Percentiles rank a stretch among this genome's conserved stretches.
These are phyloP conservation scores for Globisporangium abappressorium DNA, from an alignment of 352 stramenopile species.

Conservation along the genomic window DNA sequence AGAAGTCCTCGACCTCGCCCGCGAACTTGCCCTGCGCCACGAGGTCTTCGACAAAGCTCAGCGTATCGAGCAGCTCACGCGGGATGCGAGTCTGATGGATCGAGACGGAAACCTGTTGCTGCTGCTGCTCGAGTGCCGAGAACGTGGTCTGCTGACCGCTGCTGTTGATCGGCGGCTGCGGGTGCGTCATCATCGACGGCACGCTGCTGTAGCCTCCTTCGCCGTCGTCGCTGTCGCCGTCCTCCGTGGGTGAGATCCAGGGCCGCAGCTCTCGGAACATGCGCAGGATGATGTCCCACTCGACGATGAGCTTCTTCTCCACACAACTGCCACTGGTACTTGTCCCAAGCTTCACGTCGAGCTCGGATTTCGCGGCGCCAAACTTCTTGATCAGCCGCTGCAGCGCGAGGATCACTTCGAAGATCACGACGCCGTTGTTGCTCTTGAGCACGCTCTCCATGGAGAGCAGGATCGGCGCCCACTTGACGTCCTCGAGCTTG, in stretches of 20 bases:
- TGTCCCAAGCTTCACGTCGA: conserved; percentile 6
- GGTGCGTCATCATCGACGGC: conserved; percentile 25
- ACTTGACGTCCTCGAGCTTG: conserved; percentile 73
- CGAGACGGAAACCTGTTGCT: conserved; percentile 35
- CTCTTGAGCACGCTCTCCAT: conserved; percentile 62
- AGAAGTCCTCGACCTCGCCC: conserved; percentile 73
- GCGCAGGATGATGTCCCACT: conserved; percentile 85
- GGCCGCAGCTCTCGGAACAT: conserved; percentile 65
- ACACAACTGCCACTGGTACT: background rate
- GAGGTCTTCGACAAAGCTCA: conserved; percentile 73
- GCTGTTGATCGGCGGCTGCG: conserved; percentile 8
- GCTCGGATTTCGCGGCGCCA: conserved; percentile 29
- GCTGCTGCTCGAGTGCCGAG: conserved; percentile 15
- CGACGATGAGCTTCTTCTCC: conserved; percentile 51
- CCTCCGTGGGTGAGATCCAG: conserved; percentile 60
- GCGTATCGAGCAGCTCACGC: conserved; percentile 71
- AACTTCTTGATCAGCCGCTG: conserved; percentile 89
- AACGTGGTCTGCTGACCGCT: conserved; percentile 3
- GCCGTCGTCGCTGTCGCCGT: conserved; percentile 26
- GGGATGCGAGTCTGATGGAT: conserved; percentile 76
- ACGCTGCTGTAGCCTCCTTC: conserved; percentile 14
- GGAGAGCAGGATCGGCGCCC: conserved; percentile 64
- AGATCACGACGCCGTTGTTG: conserved; percentile 77
- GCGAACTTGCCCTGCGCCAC: conserved; percentile 55
- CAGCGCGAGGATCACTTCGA: conserved; percentile 84